Percentiles rank a stretch among this genome's conserved stretches.
These are phyloP conservation scores for Ophiostoma sp. DNA, from an alignment of 2,329 filamentous ascomycete species.

Conservation along the genomic window DNA sequence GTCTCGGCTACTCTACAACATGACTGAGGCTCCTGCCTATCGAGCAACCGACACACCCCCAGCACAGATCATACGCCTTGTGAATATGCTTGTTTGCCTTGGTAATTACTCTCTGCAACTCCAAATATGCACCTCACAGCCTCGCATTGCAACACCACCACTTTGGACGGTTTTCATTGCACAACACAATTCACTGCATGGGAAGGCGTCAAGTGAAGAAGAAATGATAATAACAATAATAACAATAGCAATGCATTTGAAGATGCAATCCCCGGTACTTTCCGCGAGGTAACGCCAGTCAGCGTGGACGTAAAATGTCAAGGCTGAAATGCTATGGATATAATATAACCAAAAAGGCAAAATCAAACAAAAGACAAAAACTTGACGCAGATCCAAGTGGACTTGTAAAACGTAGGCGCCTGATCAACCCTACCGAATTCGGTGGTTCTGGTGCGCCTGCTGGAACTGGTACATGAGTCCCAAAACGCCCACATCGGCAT, in stretches of 20 bases:
- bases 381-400: background rate
- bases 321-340: background rate
- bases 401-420: background rate
- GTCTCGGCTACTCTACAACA: background rate
- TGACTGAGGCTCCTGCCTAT: background rate
- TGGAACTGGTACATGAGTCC: slow-evolving; percentile 61
- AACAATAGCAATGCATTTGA: background rate
- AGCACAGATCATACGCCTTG: background rate
- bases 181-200: background rate
- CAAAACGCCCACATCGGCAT: slow-evolving; percentile 56
- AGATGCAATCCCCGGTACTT: background rate
- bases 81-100: background rate
- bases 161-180: background rate
- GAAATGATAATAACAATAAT: background rate
- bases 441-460: slow-evolving; percentile 55
- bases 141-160: background rate
- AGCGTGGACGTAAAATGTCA: background rate
- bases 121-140: background rate
- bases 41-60: background rate
- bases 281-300: background rate
- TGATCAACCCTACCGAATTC: slow-evolving; percentile 28
- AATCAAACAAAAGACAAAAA: background rate
- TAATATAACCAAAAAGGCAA: background rate
- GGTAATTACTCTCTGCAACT: background rate
- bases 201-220: background rate